Evolutionary conservation across 345 rosid species (phyloP).

Genomic region (Populus nigra): DNA sequence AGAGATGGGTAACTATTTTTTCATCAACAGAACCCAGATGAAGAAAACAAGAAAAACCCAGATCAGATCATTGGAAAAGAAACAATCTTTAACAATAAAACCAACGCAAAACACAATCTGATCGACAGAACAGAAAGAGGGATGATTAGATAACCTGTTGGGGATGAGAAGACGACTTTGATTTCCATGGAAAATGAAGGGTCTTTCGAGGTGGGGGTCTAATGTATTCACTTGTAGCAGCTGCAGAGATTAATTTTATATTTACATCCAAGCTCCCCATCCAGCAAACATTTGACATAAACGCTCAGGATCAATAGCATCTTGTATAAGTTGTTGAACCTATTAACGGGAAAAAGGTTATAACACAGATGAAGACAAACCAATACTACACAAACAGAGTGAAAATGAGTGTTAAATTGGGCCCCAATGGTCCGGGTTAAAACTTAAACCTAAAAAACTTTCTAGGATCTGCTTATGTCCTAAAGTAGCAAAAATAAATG

Average conservation of each 20-base stretch:
- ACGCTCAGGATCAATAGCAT: slow-evolving; percentile 82
- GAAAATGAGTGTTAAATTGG: not conserved
- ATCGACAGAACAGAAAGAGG: slow-evolving; percentile 2
- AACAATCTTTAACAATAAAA: not conserved
- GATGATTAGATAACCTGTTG: slow-evolving; percentile 53
- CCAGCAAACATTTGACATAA: slow-evolving; percentile 88
- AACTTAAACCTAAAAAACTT: not conserved
- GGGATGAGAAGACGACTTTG: slow-evolving; percentile 50
- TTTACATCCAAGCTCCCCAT: slow-evolving; percentile 91
- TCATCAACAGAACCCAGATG: not conserved
- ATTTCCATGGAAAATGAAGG: slow-evolving; percentile 62
- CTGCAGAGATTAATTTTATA: slow-evolving; percentile 21
- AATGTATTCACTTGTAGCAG: slow-evolving; percentile 52
- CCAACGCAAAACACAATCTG: not conserved
- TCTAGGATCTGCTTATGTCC: not conserved
- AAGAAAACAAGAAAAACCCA: slow-evolving; percentile 20
- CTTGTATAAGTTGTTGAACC: slow-evolving; percentile 97
- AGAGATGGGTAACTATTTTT: not conserved
- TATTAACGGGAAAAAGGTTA: slow-evolving; percentile 3
- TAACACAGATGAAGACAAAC: not conserved
- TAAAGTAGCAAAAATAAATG: not conserved
- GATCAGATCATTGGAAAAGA: slow-evolving; percentile 12
- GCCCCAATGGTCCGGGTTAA: not conserved
- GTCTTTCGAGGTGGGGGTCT: slow-evolving; percentile 76
- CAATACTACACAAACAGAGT: not conserved